Evolutionary conservation across 306 rosid species (phyloP).

Genomic region (Pueraria montana): DNA sequence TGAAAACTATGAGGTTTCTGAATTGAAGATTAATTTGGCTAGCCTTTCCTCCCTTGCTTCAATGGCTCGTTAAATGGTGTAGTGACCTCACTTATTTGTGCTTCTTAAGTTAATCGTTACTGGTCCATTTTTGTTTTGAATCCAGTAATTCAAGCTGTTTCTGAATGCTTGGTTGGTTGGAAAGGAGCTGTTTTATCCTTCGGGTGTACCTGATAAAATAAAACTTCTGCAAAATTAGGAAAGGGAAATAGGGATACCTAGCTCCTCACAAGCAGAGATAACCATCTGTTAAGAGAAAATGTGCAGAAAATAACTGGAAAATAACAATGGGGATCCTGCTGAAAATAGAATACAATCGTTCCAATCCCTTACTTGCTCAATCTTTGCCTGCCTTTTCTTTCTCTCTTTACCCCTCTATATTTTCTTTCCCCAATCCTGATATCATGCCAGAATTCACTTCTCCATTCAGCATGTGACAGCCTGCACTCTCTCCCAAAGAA

Average conservation of each 20-base stretch:
- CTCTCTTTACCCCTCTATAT: not conserved
- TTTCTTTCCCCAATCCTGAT: not conserved
- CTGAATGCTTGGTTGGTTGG: too few relatives aligned
- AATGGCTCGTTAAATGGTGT: not conserved
- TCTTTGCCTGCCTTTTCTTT: not conserved
- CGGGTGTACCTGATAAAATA: not conserved
- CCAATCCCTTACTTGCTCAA: slow-evolving; percentile 3
- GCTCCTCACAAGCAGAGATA: slow-evolving; percentile 6
- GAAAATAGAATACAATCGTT: not conserved
- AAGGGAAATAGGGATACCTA: not conserved
- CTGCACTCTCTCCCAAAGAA: not conserved
- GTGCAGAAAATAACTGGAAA: slow-evolving; percentile 5
- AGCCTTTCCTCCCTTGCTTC: not conserved
- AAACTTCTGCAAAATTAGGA: not conserved
- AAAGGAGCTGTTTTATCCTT: not conserved
- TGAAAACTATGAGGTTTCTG: not conserved
- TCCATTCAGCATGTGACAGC: slow-evolving; percentile 18
- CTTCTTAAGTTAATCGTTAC: not conserved
- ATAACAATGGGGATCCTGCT: not conserved
- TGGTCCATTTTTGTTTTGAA: too few relatives aligned
- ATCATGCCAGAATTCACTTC: not conserved
- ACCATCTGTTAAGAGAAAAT: not conserved
- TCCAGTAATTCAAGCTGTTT: too few relatives aligned
- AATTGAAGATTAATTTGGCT: slow-evolving; percentile 13
- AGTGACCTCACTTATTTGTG: not conserved